Conservation (phyloP, 371 early-diverging fungal genomes). For the Mortierella sp. region DNA sequence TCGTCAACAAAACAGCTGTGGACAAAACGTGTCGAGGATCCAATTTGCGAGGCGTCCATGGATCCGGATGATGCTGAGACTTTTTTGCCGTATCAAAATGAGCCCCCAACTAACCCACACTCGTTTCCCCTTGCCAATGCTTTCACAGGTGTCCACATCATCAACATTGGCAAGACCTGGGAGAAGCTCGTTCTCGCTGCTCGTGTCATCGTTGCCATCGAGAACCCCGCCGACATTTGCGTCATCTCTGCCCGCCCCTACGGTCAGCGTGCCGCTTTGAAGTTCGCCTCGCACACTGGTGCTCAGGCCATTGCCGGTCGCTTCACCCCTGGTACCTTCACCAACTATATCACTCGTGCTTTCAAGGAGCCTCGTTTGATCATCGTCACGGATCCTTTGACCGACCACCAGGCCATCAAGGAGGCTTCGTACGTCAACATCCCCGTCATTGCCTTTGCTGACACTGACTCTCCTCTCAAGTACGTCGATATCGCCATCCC, state of each 20-base stretch:
- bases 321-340: conserved; percentile 99
- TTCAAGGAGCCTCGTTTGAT: conserved; percentile 99
- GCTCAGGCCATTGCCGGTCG: conserved; percentile 98
- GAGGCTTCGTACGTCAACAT: conserved; percentile 99
- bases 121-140: not conserved
- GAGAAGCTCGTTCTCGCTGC: conserved; percentile 99
- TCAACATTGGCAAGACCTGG: conserved; percentile 99
- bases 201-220: conserved; percentile 95
- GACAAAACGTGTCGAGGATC: too few species aligned
- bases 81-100: too few species aligned
- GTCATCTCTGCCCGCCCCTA: conserved; percentile 97
- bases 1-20: too few species aligned
- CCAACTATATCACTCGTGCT: conserved; percentile 98
- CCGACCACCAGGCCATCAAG: conserved; percentile 98
- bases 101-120: not conserved
- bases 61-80: too few species aligned
- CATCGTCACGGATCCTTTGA: conserved; percentile 97
- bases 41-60: too few species aligned
- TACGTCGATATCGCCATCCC: conserved; percentile 99
- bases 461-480: conserved; percentile 95
- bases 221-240: conserved; percentile 95
- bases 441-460: conserved; percentile 98
- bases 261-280: conserved; percentile 98
- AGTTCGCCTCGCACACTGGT: conserved; percentile 98
- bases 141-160: conserved; percentile 84